Percentiles rank a stretch among this genome's conserved stretches.
These are phyloP conservation scores for Boletus eberwhitei DNA, from an alignment of 768 basidiomycete species.

Conservation along the genomic window DNA sequence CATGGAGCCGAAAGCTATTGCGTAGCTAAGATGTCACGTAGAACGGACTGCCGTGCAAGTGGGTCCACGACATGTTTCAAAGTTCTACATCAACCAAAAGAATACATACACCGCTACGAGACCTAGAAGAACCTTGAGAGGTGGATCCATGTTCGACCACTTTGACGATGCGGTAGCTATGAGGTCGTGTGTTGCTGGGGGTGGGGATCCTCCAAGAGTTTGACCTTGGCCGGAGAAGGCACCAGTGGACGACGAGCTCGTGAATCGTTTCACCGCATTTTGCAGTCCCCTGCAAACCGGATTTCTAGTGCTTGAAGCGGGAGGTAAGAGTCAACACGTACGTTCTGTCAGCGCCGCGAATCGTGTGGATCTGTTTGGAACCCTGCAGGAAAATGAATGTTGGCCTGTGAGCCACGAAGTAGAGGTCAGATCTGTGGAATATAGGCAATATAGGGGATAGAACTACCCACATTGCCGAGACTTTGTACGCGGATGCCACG, in stretches of 20 bases:
- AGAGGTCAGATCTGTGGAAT: not conserved
- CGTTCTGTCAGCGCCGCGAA: conserved; percentile 69
- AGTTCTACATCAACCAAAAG: conserved; percentile 40
- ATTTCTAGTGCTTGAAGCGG: conserved; percentile 1
- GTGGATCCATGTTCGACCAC: conserved; percentile 57
- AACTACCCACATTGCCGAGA: conserved; percentile 67
- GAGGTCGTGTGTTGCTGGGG: conserved; percentile 35
- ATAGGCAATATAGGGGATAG: not conserved
- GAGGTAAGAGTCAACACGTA: conserved; percentile 33
- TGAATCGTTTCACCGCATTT: conserved; percentile 51
- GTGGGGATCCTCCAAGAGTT: conserved; percentile 55
- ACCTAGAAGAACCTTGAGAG: conserved; percentile 61
- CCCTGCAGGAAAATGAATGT: conserved; percentile 80
- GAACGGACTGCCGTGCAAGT: not conserved
- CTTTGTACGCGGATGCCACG: conserved; percentile 57
- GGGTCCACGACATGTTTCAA: not conserved
- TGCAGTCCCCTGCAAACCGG: conserved; percentile 52
- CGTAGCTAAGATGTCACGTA: not conserved
- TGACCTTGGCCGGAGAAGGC: conserved; percentile 73
- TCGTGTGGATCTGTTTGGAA: conserved; percentile 60
- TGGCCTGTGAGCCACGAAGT: conserved; percentile 49
- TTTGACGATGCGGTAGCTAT: conserved; percentile 34
- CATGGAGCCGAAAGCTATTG: not conserved
- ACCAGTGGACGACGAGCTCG: conserved; percentile 36
- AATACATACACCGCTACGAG: conserved; percentile 63